Conservation (phyloP, 176 grass and related monocot species). For the Carex scoparia region DNA sequence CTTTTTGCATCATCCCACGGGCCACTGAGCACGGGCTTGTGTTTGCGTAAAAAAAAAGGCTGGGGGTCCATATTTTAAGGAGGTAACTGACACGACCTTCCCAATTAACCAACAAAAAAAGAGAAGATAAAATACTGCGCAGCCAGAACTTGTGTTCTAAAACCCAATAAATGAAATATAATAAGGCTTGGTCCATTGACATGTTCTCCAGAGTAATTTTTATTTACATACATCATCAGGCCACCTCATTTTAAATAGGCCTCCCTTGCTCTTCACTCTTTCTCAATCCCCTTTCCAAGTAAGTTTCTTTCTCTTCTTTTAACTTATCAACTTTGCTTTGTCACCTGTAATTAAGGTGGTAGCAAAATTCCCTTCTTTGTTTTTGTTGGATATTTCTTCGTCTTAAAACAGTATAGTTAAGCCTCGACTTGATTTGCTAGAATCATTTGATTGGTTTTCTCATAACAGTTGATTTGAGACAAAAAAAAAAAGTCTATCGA, state of each 20-base stretch:
- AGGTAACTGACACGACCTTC: neutral
- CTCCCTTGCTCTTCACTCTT: neutral
- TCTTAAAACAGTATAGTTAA: too few species aligned
- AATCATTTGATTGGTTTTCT: neutral
- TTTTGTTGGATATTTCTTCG: neutral
- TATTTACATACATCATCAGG: neutral
- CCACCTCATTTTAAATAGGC: constrained; percentile 11
- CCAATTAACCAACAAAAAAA: neutral
- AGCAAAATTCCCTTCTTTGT: constrained; percentile 35
- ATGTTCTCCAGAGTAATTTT: neutral
- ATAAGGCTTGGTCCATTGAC: neutral
- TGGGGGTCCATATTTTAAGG: too few species aligned
- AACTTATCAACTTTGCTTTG: neutral
- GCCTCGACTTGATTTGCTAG: neutral
- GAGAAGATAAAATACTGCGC: neutral
- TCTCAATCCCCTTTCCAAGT: neutral
- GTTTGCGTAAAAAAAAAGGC: too few species aligned
- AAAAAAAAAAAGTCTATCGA: neutral
- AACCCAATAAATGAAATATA: neutral
- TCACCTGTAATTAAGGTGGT: constrained; percentile 25
- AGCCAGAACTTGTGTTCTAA: neutral
- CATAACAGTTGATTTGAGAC: neutral
- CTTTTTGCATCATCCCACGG: too few species aligned
- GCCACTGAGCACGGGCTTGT: too few species aligned
- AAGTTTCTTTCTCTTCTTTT: constrained; percentile 18